Base-by-base conservation (phyloP, 2,329 filamentous ascomycete genomes). In the Tolypocladium cylindrosporum region DNA sequence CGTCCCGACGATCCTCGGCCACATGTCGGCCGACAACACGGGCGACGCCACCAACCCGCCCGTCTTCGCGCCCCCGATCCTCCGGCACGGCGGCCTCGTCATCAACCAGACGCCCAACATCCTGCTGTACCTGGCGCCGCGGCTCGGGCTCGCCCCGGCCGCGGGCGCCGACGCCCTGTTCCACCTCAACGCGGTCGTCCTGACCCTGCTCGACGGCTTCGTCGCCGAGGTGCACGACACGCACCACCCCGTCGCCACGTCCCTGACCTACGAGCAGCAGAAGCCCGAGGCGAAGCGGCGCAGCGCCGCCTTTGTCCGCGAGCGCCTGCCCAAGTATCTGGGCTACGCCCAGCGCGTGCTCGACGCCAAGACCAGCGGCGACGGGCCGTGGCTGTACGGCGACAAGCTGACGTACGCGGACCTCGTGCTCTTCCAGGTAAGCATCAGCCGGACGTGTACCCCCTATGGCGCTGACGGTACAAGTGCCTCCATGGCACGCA, bases 91-190 rank as follows among this genome's bases (percentile, higher is more conserved):
- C 59, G 72, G 80, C 45, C 71, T 91, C 8, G 50, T 84, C 48
- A 78, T 93, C 64, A 79, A 74, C 67, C 89, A 93, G 73, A 88
- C 86, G 2, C 77, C 88, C 42, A 89, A 86, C 68, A 91, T 93
- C 64, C 76, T 92, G 19, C 71, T 84, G 9, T 93, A 91, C 69
- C 75, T 93, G 0, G 87, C 81, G 0, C 78, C 79, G 0, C 79
- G 74, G 57, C 74, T 89, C 0, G 82, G 80, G 0, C 76, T 91
- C 1, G 79, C 77, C 0, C 73, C 76, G 1, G 72, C 74, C 1
- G 62, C 69, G 21, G 71, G 69, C 2, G 68, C 71, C 4, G 78
- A 71, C 4, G 78, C 75, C 4, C 70, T 81, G 52, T 86, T 81
- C 61, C 78, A 80, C 57, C 75, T 90, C 61, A 84, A 89, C 59